Conservation (phyloP, 148 eudicot genomes). For the Limonium bicolor region DNA sequence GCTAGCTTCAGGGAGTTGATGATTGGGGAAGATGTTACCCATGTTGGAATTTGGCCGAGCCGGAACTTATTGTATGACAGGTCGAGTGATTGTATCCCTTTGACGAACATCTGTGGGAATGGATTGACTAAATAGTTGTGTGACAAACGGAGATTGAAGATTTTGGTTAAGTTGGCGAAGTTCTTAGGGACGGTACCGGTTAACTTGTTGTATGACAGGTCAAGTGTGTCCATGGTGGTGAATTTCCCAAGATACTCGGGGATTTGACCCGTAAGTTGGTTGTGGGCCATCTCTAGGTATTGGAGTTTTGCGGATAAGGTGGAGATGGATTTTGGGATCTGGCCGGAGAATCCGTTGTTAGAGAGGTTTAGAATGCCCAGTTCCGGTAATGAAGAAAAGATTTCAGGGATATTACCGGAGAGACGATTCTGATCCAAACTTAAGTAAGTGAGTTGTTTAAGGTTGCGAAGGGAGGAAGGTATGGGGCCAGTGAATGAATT, state of each 20-base stretch:
- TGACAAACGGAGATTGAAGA: constrained; percentile 33
- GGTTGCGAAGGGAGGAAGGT: constrained; percentile 15
- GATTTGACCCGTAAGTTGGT: constrained; percentile 23
- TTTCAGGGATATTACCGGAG: constrained; percentile 24
- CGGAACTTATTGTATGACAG: constrained; percentile 30
- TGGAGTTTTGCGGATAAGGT: constrained; percentile 11
- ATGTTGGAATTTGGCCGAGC: constrained; percentile 23
- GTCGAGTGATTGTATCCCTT: constrained; percentile 35
- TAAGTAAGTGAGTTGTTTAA: constrained; percentile 14
- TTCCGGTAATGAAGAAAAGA: constrained; percentile 19
- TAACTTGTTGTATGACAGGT: constrained; percentile 26
- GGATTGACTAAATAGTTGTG: constrained; percentile 29
- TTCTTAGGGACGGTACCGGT: constrained; percentile 33
- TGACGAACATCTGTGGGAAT: constrained; percentile 28
- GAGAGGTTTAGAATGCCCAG: constrained; percentile 16
- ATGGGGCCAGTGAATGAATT: constrained; percentile 28
- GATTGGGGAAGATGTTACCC: constrained; percentile 30
- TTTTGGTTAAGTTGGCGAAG: constrained; percentile 35
- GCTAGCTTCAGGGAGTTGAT: constrained; percentile 39
- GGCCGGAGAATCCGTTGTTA: constrained; percentile 27
- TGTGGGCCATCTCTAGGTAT: constrained; percentile 25
- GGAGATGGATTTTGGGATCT: constrained; percentile 23
- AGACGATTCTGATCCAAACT: constrained; percentile 17
- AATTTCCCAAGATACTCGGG: constrained; percentile 37
- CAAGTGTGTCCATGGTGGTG: constrained; percentile 25